These are phyloP conservation scores for Handroanthus guayacan DNA, from an alignment of 257 asterid species.

Conservation along the genomic window DNA sequence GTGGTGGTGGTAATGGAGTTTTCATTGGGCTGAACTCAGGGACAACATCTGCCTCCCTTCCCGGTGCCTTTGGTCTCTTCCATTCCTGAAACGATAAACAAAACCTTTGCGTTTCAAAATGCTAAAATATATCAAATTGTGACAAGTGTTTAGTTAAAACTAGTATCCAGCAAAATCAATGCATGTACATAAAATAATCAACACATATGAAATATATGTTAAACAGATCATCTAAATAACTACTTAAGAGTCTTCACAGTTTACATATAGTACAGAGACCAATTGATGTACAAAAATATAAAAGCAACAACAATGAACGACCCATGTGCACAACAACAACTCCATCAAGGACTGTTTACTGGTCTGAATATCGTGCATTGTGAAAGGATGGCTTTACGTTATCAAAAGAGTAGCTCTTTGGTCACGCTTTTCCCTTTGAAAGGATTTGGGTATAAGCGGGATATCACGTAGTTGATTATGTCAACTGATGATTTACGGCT, in stretches of 20 bases:
- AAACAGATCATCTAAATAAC: too few relatives aligned
- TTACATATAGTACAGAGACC: not conserved
- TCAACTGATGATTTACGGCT: not conserved
- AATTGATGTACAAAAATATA: not conserved
- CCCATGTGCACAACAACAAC: not conserved
- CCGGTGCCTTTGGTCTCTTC: constrained; percentile 67
- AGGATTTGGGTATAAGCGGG: not conserved
- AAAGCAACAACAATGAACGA: not conserved
- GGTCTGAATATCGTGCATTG: not conserved
- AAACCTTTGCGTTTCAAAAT: not conserved
- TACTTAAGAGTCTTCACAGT: too few relatives aligned
- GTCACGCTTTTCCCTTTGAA: not conserved
- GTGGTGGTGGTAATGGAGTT: constrained; percentile 84
- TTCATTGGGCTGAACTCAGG: constrained; percentile 95
- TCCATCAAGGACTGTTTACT: not conserved
- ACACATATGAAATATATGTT: too few relatives aligned
- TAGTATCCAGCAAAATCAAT: too few relatives aligned
- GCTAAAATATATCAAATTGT: too few relatives aligned
- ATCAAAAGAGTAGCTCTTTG: not conserved
- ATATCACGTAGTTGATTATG: not conserved
- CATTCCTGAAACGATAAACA: constrained; percentile 57
- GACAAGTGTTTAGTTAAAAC: too few relatives aligned
- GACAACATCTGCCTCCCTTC: constrained; percentile 79
- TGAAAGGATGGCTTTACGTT: not conserved
- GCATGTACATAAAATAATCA: too few relatives aligned